Evolutionary conservation across 1,284 basidiomycete genomes (phyloP).

Genomic region (Microbotryomycetes sp.): DNA sequence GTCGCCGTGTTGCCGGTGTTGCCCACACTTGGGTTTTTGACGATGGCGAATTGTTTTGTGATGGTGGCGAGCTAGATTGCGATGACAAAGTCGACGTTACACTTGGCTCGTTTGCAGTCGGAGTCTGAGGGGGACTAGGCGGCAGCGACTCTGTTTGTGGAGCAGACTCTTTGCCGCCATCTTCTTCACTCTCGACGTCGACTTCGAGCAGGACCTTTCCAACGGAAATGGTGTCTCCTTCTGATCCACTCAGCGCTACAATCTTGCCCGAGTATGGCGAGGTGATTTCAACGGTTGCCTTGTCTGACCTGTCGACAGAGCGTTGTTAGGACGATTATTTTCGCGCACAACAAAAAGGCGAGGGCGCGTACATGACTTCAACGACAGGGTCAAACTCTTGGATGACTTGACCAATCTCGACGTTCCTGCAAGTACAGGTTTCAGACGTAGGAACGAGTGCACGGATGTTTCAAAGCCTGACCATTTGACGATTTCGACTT

Average conservation of each 20-base stretch:
- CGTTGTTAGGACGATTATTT: no score
- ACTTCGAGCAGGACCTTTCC: constrained; percentile 76
- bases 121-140: neutral
- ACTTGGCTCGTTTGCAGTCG: neutral
- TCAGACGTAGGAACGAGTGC: neutral
- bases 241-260: constrained; percentile 62
- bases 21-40: constrained; percentile 50
- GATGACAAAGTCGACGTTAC: neutral
- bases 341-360: no score
- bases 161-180: constrained; percentile 28
- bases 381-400: constrained; percentile 78
- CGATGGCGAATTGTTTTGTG: constrained; percentile 14
- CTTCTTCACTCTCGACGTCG: constrained; percentile 59
- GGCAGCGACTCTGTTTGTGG: constrained; percentile 8
- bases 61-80: neutral
- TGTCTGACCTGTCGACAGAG: constrained; percentile 62
- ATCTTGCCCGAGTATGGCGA: constrained; percentile 76
- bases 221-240: constrained; percentile 80
- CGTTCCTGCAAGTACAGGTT: constrained; percentile 2
- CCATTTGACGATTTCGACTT: constrained; percentile 86
- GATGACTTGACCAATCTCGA: constrained; percentile 54
- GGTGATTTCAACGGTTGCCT: constrained; percentile 88
- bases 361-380: constrained; percentile 52
- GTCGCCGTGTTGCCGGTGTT: constrained; percentile 68
- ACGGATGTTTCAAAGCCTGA: constrained; percentile 43